phyloP scores from a whole-genome alignment of 78 protist genomes.

The Blattamonas nauphoetae region DNA sequence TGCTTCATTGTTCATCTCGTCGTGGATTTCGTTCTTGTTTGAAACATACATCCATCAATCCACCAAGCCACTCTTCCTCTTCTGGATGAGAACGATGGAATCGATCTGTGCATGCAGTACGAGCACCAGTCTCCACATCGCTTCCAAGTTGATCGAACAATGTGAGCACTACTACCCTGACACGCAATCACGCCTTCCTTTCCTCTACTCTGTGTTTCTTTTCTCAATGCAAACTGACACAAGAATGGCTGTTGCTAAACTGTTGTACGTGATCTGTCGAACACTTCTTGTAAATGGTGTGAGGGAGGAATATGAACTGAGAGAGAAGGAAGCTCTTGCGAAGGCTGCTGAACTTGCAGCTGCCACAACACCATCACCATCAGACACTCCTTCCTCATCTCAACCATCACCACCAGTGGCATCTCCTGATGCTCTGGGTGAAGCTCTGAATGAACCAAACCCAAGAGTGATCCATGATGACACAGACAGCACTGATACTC shows the following conservation, averaged over 20 bases:
- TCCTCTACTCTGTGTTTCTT: not conserved
- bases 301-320: not conserved
- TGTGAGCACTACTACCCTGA: not conserved
- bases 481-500: too few species aligned
- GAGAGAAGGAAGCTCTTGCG: not conserved
- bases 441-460: too few species aligned
- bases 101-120: not conserved
- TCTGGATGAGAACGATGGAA: constrained; percentile 1
- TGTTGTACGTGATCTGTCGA: not conserved
- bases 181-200: not conserved
- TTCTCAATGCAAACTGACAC: not conserved
- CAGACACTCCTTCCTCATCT: too few species aligned
- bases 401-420: too few species aligned
- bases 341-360: too few species aligned
- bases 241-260: not conserved
- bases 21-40: not conserved
- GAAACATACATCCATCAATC: constrained; percentile 14
- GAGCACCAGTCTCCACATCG: too few species aligned
- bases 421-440: too few species aligned
- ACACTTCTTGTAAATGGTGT: not conserved
- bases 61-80: not conserved
- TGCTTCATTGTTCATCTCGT: not conserved
- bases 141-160: too few species aligned
- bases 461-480: too few species aligned
- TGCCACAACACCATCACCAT: too few species aligned